These are phyloP conservation scores for Pleurotus cornucopiae DNA, from an alignment of 768 basidiomycete genomes.

Conservation along the genomic window DNA sequence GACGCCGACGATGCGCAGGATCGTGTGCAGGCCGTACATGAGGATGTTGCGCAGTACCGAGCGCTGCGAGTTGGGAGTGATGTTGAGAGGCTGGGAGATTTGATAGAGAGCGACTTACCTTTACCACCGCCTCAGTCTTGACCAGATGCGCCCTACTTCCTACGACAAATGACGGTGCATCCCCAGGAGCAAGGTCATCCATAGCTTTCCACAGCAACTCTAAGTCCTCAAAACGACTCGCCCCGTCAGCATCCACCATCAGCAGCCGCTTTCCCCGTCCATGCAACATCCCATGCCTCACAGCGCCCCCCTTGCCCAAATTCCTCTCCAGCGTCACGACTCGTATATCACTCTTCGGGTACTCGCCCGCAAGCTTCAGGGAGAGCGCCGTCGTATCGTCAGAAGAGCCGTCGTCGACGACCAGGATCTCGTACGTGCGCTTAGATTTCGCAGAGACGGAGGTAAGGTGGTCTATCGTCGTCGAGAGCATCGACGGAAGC, in stretches of 20 bases:
- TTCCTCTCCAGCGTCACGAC: constrained; percentile 79
- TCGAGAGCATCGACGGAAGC: constrained; percentile 78
- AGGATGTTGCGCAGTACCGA: constrained; percentile 85
- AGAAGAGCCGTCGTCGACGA: constrained; percentile 86
- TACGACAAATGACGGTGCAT: constrained; percentile 62
- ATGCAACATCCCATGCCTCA: constrained; percentile 87
- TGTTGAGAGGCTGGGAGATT: not conserved
- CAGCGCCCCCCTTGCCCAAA: constrained; percentile 90
- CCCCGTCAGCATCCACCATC: constrained; percentile 95
- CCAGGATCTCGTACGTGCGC: constrained; percentile 74
- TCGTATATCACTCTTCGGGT: constrained; percentile 60
- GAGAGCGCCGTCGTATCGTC: constrained; percentile 71
- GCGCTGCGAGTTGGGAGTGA: constrained; percentile 46
- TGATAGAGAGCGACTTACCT: constrained; percentile 44
- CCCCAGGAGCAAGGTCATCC: constrained; percentile 51
- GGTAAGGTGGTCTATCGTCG: constrained; percentile 64
- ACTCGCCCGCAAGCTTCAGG: constrained; percentile 55
- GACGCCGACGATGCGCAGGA: constrained; percentile 85
- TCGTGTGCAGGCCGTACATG: constrained; percentile 91
- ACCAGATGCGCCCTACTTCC: constrained; percentile 94
- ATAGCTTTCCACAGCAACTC: constrained; percentile 74
- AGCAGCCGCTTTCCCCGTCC: constrained; percentile 73
- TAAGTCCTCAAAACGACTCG: constrained; percentile 82
- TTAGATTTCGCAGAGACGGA: constrained; percentile 27
- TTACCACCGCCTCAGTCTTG: constrained; percentile 88